Conservation (phyloP, 2,329 filamentous ascomycete genomes). For the Neodidymelliopsis sp. region DNA sequence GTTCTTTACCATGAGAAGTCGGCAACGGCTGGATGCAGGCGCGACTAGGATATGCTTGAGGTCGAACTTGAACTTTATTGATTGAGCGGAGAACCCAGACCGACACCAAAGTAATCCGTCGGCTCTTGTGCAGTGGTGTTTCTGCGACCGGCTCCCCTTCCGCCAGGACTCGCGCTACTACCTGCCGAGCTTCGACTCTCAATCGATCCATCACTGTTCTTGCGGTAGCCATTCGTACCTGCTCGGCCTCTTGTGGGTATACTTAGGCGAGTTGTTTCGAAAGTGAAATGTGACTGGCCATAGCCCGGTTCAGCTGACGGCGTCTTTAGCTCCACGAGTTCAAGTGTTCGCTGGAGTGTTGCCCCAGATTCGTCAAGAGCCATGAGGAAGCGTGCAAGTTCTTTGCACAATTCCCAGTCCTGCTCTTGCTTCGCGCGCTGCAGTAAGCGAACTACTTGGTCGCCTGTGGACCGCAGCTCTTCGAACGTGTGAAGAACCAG, state of each 20-base stretch:
- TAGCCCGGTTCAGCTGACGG: constrained; percentile 34
- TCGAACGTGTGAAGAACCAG: constrained; percentile 86
- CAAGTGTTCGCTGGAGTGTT: constrained; percentile 76
- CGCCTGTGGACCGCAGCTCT: constrained; percentile 66
- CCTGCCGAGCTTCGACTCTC: constrained; percentile 23
- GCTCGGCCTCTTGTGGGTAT: constrained; percentile 35
- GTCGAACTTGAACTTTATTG: constrained; percentile 2
- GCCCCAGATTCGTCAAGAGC: constrained; percentile 88
- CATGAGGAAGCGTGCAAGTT: constrained; percentile 92
- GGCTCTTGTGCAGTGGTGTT: constrained; percentile 18
- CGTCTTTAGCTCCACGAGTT: constrained; percentile 52
- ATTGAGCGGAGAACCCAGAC: constrained; percentile 15
- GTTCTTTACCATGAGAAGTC: no score
- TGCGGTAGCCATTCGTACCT: constrained; percentile 23
- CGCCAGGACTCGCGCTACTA: constrained; percentile 28
- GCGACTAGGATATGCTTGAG: neutral
- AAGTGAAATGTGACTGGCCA: constrained; percentile 42
- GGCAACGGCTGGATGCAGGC: neutral
- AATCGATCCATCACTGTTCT: constrained; percentile 8
- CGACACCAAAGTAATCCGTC: constrained; percentile 35
- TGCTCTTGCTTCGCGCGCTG: constrained; percentile 80
- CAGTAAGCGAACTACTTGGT: constrained; percentile 82
- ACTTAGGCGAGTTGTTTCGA: constrained; percentile 38
- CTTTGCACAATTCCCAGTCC: constrained; percentile 96
- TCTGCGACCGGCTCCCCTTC: constrained; percentile 21